Conservation (phyloP, 495 filamentous ascomycete species). For the Cenococcum geophilum region DNA sequence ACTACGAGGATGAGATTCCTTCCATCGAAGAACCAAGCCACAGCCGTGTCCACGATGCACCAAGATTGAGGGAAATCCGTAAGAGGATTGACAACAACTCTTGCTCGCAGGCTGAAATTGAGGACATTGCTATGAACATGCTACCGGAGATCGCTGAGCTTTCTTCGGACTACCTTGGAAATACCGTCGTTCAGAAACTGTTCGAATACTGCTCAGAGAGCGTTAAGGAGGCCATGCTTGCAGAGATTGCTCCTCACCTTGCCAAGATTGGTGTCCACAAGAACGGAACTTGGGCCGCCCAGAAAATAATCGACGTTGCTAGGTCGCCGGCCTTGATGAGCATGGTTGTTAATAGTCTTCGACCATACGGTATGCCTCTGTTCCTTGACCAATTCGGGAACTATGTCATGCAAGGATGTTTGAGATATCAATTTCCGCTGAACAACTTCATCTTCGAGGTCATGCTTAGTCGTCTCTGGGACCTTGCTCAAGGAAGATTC, state of each 20-base stretch:
- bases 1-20: conserved; percentile 79
- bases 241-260: conserved; percentile 80
- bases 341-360: conserved; percentile 74
- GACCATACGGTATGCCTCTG: conserved; percentile 77
- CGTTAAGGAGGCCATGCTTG: conserved; percentile 85
- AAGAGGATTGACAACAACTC: conserved; percentile 96
- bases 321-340: conserved; percentile 77
- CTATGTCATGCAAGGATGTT: conserved; percentile 92
- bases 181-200: conserved; percentile 98
- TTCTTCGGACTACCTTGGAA: conserved; percentile 90
- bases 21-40: conserved; percentile 82
- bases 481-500: conserved; percentile 86
- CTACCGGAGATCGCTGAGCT: conserved; percentile 93
- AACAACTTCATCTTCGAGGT: conserved; percentile 97
- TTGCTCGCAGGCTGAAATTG: conserved; percentile 78
- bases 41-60: conserved; percentile 86
- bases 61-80: conserved; percentile 89
- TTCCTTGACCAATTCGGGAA: conserved; percentile 98
- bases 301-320: conserved; percentile 97
- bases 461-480: conserved; percentile 94
- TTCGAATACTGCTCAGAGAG: conserved; percentile 92
- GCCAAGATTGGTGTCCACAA: conserved; percentile 97
- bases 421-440: conserved; percentile 80
- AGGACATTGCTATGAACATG: conserved; percentile 87
- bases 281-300: conserved; percentile 97